A percentile compares a stretch with the other conserved stretches of the same genome.
These are phyloP conservation scores for Phytophthora sp. DNA, from an alignment of 352 stramenopile species.

Conservation along the genomic window DNA sequence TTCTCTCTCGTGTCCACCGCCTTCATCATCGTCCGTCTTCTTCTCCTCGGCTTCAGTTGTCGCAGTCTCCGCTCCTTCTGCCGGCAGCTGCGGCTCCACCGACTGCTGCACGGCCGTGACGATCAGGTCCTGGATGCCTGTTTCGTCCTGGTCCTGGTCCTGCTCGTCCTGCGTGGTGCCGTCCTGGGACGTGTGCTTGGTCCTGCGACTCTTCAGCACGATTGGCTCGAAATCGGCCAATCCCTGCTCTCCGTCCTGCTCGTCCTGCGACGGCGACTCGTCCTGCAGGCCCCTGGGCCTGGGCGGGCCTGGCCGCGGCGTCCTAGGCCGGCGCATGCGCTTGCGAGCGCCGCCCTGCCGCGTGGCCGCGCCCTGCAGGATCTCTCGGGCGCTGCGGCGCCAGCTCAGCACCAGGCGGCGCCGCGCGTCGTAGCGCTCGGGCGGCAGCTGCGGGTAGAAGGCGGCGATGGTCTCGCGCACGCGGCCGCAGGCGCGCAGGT, in stretches of 20 bases:
- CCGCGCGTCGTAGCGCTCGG: constrained; percentile 23
- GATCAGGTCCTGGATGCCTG: constrained; percentile 17
- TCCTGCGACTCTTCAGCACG: constrained; percentile 6
- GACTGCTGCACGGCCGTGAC: constrained; percentile 15
- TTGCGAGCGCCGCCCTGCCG: constrained; percentile 15
- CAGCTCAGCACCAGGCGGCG: constrained; percentile 22
- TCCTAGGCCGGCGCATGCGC: constrained; percentile 13
- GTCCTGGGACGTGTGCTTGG: background rate
- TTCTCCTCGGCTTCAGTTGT: constrained; percentile 3
- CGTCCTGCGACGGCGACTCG: constrained; percentile 2
- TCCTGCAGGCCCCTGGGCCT: constrained; percentile 13
- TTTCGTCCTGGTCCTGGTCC: background rate
- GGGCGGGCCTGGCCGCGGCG: background rate
- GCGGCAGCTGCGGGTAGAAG: constrained; percentile 27
- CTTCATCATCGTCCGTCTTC: constrained; percentile 4
- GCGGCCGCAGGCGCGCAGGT: constrained; percentile 11
- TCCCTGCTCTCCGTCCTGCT: constrained; percentile 6
- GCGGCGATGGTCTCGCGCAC: constrained; percentile 22
- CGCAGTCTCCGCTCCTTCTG: background rate
- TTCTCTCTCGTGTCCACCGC: background rate
- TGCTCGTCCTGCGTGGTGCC: background rate
- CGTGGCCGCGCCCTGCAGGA: constrained; percentile 16
- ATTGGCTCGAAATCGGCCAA: constrained; percentile 6
- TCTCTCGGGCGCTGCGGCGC: constrained; percentile 17
- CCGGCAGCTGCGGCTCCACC: background rate